A percentile compares a stretch with the other conserved stretches of the same genome.
These are phyloP conservation scores for Andrographis paniculata DNA, from an alignment of 305 asterid species.

Conservation along the genomic window DNA sequence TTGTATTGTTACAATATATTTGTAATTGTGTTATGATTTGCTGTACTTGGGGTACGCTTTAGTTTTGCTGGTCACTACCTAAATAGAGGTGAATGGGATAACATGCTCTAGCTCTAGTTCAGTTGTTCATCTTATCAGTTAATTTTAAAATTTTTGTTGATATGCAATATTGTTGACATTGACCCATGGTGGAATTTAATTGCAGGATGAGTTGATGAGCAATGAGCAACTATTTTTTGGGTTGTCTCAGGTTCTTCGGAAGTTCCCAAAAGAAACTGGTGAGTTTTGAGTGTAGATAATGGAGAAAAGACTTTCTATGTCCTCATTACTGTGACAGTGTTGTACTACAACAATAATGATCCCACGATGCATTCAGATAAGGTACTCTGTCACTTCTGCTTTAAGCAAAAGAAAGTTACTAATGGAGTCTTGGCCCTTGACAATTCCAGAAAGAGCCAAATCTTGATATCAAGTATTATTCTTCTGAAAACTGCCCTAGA, in stretches of 20 bases:
- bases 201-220: conserved; percentile 94
- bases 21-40: too few species aligned
- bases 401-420: conserved; percentile 81
- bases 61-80: too few species aligned
- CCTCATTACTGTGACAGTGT: conserved; percentile 10
- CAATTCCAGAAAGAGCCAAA: conserved; percentile 75
- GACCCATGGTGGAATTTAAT: conserved; percentile 11
- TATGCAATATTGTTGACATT: conserved; percentile 10
- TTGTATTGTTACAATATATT: too few species aligned
- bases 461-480: conserved; percentile 76
- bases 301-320: conserved; percentile 4
- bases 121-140: too few species aligned
- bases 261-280: conserved; percentile 97
- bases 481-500: conserved; percentile 91
- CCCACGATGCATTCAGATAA: conserved; percentile 52
- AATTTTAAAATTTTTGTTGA: neutral
- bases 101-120: too few species aligned
- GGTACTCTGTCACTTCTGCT: conserved; percentile 97
- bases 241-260: conserved; percentile 93
- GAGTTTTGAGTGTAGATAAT: too few species aligned
- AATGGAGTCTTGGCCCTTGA: conserved; percentile 60
- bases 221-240: conserved; percentile 92
- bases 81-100: too few species aligned
- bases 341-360: conserved; percentile 16
- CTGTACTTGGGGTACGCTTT: too few species aligned